Percentiles rank a stretch among this genome's conserved stretches.
These are phyloP conservation scores for Pleurozium schreberi DNA, from an alignment of 225 moss, liverwort and hornwort genomes.

Conservation along the genomic window DNA sequence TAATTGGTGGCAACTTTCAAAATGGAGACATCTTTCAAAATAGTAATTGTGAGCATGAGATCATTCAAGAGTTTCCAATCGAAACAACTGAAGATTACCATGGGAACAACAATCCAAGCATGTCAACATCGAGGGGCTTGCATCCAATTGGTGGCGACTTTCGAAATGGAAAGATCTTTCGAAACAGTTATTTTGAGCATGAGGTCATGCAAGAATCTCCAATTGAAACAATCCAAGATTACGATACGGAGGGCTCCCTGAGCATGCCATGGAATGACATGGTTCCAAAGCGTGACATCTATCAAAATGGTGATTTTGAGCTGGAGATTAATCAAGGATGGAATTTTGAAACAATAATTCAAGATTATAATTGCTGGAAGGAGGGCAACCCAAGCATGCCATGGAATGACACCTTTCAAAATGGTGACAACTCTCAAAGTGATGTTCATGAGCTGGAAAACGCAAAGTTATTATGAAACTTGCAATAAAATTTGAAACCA, in stretches of 20 bases:
- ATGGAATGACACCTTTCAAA: neutral
- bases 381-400: neutral
- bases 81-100: neutral
- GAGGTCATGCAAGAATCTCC: fast-evolving
- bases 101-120: fast-evolving
- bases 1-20: neutral
- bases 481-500: no score
- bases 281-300: neutral
- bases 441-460: neutral
- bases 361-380: neutral
- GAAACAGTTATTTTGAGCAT: neutral
- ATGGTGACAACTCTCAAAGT: neutral
- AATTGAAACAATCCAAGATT: no score
- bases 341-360: no score
- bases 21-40: neutral
- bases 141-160: neutral
- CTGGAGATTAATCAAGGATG: neutral
- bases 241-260: fast-evolving
- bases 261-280: neutral
- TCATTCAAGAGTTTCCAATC: fast-evolving
- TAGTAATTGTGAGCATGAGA: neutral
- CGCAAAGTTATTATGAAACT: no score
- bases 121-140: neutral
- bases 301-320: neutral
- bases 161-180: neutral